Percentiles rank a stretch among this genome's conserved stretches.
These are phyloP conservation scores for Rhexocercosporidium sp. DNA, from an alignment of 2,329 filamentous ascomycete species.

Conservation along the genomic window DNA sequence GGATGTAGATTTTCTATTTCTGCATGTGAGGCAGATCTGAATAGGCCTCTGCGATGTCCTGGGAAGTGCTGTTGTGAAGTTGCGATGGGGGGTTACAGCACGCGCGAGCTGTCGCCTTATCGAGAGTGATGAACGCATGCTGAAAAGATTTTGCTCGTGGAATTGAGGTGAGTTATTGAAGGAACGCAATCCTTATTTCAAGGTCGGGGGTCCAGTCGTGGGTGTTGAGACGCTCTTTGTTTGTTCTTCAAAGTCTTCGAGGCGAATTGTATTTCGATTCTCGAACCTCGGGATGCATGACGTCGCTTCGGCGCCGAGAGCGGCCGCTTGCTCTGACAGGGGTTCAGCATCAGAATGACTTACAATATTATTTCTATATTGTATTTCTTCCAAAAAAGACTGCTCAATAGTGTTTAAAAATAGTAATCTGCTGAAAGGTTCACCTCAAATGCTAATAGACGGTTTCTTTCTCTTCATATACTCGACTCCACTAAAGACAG, in stretches of 20 bases:
- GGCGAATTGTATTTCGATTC: not conserved
- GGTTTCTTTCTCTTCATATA: no score
- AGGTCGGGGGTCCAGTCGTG: not conserved
- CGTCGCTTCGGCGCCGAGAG: constrained; percentile 37
- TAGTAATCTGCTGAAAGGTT: no score
- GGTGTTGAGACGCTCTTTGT: not conserved
- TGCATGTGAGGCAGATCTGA: constrained; percentile 3
- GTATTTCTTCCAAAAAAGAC: no score
- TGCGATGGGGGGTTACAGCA: not conserved
- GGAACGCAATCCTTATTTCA: not conserved
- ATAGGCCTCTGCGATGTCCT: not conserved
- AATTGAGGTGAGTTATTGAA: no score
- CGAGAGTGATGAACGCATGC: constrained; percentile 10
- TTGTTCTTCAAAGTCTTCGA: not conserved
- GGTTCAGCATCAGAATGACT: not conserved
- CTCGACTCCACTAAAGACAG: no score
- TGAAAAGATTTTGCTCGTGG: not conserved
- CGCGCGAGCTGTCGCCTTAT: constrained; percentile 1
- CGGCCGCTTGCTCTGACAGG: constrained; percentile 7
- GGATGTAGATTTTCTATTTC: not conserved
- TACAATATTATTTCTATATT: no score
- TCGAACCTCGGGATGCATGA: constrained; percentile 3
- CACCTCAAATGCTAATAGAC: no score
- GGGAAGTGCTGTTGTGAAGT: not conserved
- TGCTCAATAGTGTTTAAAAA: no score